These are phyloP conservation scores for Yarrowia osloensis DNA, from an alignment of 805 yeast species.

Conservation along the genomic window DNA sequence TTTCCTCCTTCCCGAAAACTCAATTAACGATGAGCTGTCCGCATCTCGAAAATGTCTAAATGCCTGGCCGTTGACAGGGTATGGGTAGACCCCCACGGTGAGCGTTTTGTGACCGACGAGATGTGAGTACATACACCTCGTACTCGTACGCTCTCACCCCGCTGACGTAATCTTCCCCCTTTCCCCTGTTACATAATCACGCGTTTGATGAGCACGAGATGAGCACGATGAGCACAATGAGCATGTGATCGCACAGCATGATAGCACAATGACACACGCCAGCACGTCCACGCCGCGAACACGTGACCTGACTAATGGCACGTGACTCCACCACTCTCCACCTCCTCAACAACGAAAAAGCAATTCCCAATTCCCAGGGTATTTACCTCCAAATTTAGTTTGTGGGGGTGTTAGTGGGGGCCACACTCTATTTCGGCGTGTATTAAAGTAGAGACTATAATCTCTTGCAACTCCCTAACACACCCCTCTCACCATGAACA, in stretches of 20 bases:
- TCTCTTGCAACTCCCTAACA: neutral
- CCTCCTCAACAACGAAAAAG: neutral
- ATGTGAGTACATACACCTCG: no score
- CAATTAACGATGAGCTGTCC: neutral
- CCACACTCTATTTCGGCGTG: neutral
- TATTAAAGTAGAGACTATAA: neutral
- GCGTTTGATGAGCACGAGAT: no score
- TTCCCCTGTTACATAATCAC: no score
- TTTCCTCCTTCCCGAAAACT: no score
- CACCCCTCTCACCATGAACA: slow-evolving; percentile 3
- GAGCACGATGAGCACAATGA: no score
- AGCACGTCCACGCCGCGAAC: neutral
- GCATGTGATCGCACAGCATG: no score
- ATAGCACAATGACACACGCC: no score
- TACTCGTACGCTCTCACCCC: no score
- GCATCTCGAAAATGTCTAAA: neutral
- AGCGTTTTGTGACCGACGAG: neutral
- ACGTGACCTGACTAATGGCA: neutral
- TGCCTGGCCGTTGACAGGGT: neutral
- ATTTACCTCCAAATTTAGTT: neutral
- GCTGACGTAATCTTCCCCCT: neutral
- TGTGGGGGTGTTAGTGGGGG: neutral
- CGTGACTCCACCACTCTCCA: neutral
- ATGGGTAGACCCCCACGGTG: neutral
- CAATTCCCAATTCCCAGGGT: neutral